These are phyloP conservation scores for Paradendryphiella salina DNA, from an alignment of 2,329 filamentous ascomycete species.

Conservation along the genomic window DNA sequence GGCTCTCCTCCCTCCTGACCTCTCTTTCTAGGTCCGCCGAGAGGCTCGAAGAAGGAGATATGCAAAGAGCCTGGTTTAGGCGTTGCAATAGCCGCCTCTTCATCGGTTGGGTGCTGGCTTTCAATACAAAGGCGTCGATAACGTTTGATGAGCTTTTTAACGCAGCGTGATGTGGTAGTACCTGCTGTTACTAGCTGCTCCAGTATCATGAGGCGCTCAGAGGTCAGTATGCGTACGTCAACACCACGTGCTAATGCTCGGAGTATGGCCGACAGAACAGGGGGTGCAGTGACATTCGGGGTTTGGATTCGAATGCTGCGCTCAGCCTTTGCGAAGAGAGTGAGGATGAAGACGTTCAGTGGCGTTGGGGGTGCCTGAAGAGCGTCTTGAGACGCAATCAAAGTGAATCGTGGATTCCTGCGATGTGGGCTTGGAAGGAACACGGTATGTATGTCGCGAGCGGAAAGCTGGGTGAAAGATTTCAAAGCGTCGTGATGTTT, in stretches of 20 bases:
- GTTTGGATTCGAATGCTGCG: conserved; percentile 70
- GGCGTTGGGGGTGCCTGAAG: conserved; percentile 68
- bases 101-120: conserved; percentile 21
- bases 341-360: conserved; percentile 67
- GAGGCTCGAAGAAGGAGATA: conserved; percentile 61
- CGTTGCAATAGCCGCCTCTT: conserved; percentile 35
- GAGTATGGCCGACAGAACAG: conserved; percentile 65
- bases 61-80: conserved; percentile 54
- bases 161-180: conserved; percentile 69
- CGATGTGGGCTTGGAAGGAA: conserved; percentile 76
- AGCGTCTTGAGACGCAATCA: conserved; percentile 32
- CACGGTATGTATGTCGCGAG: conserved; percentile 55
- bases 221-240: conserved; percentile 68
- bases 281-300: conserved; percentile 72
- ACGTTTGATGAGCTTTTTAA: conserved; percentile 61
- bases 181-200: conserved; percentile 82
- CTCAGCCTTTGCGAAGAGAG: conserved; percentile 62
- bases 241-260: conserved; percentile 67
- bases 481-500: conserved; percentile 5
- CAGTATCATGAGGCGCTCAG: conserved; percentile 70
- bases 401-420: conserved; percentile 65
- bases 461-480: conserved; percentile 6
- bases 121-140: conserved; percentile 50
- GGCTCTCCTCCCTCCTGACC: conserved; percentile 57
- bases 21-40: conserved; percentile 26